These are phyloP conservation scores for Pinus albicaulis DNA, from an alignment of 75 land plant genomes.

Conservation along the genomic window DNA sequence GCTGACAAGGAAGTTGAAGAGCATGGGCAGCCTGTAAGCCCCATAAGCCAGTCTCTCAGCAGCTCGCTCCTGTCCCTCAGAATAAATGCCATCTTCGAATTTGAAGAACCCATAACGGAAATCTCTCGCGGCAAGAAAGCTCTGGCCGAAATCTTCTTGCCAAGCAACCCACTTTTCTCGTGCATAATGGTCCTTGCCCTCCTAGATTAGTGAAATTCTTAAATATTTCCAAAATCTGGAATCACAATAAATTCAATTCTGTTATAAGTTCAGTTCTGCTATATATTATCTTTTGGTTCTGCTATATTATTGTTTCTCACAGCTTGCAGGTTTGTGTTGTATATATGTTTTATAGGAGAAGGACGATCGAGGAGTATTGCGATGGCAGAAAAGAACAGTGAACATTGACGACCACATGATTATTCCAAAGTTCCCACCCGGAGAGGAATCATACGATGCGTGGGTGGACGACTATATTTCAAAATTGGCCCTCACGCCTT, in stretches of 20 bases:
- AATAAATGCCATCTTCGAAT: background rate
- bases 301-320: too few species aligned
- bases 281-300: too few species aligned
- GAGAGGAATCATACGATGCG: conserved; percentile 8
- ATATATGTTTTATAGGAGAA: conserved; percentile 13
- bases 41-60: conserved; percentile 1
- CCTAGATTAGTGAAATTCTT: too few species aligned
- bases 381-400: conserved; percentile 27
- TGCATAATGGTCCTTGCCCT: background rate
- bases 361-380: conserved; percentile 10
- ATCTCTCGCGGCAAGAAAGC: background rate
- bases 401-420: conserved; percentile 18
- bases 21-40: background rate
- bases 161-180: background rate
- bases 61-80: background rate
- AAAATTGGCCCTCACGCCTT: conserved; percentile 8
- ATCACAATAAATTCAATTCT: too few species aligned
- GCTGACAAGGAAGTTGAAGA: background rate
- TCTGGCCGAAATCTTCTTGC: background rate
- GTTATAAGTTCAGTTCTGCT: too few species aligned
- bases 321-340: too few species aligned
- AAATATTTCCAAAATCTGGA: too few species aligned
- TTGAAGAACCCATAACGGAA: background rate
- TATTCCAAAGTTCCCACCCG: conserved; percentile 16
- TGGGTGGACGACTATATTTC: conserved; percentile 13